Conservation (phyloP, 164 flowering plant species). For the Berberis vulgaris region DNA sequence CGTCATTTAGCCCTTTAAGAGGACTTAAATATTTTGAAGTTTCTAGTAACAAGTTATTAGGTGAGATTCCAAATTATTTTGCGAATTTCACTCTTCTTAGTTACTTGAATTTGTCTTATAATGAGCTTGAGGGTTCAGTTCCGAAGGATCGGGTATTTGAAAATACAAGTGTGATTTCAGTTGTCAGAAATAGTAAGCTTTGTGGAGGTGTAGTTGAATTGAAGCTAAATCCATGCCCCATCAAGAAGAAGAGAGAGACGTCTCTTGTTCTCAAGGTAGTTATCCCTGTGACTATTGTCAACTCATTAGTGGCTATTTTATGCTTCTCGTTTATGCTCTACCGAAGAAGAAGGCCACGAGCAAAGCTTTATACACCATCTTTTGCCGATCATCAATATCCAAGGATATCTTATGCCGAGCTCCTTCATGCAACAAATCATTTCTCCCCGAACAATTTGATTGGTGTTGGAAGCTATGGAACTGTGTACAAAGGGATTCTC, state of each 20-base stretch:
- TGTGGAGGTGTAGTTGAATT: conserved; percentile 1
- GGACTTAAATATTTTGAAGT: conserved; percentile 1
- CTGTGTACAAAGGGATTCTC: conserved; percentile 5
- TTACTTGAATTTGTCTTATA: background rate
- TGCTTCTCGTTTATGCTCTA: background rate
- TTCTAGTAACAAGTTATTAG: conserved; percentile 3
- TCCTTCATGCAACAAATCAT: conserved; percentile 2
- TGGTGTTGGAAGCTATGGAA: conserved; percentile 7
- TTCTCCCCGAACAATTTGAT: conserved; percentile 2
- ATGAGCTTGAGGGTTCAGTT: conserved; percentile 5
- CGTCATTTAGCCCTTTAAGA: conserved; percentile 2
- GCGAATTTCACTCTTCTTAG: background rate
- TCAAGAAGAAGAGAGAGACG: too few relatives aligned
- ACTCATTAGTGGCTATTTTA: background rate
- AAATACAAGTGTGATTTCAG: background rate
- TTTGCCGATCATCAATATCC: background rate
- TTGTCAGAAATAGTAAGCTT: background rate
- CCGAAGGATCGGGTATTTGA: conserved; percentile 1
- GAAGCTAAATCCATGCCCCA: background rate
- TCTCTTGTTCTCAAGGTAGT: background rate
- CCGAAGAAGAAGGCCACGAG: background rate
- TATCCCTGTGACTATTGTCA: background rate
- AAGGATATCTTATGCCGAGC: background rate
- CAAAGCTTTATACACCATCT: background rate
- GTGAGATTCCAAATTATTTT: background rate